A percentile compares a stretch with the other conserved stretches of the same genome.
Evolutionary conservation across 2,329 filamentous ascomycete species (phyloP).

Genomic region (Fusarium sp.): DNA sequence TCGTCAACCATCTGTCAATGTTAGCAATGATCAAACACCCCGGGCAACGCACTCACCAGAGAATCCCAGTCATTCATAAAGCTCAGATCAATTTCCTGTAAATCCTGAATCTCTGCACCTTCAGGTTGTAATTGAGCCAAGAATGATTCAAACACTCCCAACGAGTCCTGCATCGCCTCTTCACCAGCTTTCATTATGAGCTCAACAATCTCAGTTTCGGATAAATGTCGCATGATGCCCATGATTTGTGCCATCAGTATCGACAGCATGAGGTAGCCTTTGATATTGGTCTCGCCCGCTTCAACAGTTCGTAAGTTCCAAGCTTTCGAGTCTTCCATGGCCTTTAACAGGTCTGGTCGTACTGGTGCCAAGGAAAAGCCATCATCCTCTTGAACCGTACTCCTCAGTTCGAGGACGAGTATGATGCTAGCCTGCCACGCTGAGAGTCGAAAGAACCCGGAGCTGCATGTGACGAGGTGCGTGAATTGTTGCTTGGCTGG

Average conservation of each 20-base stretch:
- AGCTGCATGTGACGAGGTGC: constrained; percentile 50
- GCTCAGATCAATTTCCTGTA: not conserved
- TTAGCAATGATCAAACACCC: not conserved
- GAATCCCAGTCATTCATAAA: constrained; percentile 39
- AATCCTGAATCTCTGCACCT: not conserved
- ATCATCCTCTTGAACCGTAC: constrained; percentile 52
- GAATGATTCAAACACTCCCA: constrained; percentile 47
- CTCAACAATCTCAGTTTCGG: constrained; percentile 45
- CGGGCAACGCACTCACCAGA: constrained; percentile 15
- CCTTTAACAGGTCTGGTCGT: constrained; percentile 52
- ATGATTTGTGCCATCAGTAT: constrained; percentile 50
- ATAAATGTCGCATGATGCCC: constrained; percentile 48
- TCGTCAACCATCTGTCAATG: constrained; percentile 5
- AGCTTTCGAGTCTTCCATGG: constrained; percentile 51
- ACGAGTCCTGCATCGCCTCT: constrained; percentile 44
- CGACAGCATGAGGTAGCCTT: constrained; percentile 55
- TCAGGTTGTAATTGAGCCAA: constrained; percentile 24
- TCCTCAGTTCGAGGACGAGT: constrained; percentile 51
- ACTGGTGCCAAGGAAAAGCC: constrained; percentile 46
- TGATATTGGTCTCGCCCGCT: constrained; percentile 63
- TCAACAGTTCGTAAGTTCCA: constrained; percentile 54
- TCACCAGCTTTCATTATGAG: constrained; percentile 50
- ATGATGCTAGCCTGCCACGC: constrained; percentile 48
- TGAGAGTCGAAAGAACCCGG: constrained; percentile 52
- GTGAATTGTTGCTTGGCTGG: constrained; percentile 44